Evolutionary conservation across 1,284 basidiomycete species (phyloP).

Genomic region (Meripilus lineatus): DNA sequence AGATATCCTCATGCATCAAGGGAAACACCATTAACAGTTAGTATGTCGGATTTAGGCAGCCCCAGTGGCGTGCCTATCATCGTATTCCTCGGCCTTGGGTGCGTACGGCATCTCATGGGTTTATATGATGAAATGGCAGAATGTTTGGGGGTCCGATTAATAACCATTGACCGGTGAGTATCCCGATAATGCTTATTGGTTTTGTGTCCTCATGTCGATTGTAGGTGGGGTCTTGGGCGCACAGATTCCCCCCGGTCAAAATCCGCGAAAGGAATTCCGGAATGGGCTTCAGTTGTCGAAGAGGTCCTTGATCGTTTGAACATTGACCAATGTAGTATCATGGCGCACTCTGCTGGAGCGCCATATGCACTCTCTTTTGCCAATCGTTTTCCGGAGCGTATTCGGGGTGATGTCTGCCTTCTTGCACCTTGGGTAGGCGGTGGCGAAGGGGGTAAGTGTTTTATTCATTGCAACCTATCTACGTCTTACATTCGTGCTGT

Average conservation of each 20-base stretch:
- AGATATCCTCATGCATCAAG: conserved; percentile 73
- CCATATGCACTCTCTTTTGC: conserved; percentile 92
- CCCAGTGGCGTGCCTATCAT: conserved; percentile 81
- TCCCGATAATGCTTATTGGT: not conserved
- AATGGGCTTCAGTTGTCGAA: conserved; percentile 89
- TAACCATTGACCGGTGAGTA: conserved; percentile 87
- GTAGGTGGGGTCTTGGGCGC: conserved; percentile 90
- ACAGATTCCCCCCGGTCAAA: conserved; percentile 70
- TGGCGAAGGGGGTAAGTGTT: conserved; percentile 72
- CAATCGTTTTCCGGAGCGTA: conserved; percentile 65
- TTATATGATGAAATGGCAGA: conserved; percentile 96
- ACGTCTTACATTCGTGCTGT: not conserved
- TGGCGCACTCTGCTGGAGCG: conserved; percentile 96
- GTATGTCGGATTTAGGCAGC: conserved; percentile 87
- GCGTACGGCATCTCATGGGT: conserved; percentile 91
- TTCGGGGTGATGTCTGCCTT: conserved; percentile 83
- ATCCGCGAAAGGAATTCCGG: conserved; percentile 74
- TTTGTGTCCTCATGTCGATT: conserved; percentile 7
- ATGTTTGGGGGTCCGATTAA: conserved; percentile 79
- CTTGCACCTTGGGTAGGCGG: conserved; percentile 97
- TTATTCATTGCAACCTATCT: not conserved
- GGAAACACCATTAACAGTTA: conserved; percentile 76
- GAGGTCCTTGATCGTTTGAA: conserved; percentile 82
- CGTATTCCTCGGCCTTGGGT: conserved; percentile 90
- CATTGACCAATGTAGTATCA: conserved; percentile 79